These are phyloP conservation scores for Aspergillus intermedius DNA, from an alignment of 2,329 filamentous ascomycete species.

Conservation along the genomic window DNA sequence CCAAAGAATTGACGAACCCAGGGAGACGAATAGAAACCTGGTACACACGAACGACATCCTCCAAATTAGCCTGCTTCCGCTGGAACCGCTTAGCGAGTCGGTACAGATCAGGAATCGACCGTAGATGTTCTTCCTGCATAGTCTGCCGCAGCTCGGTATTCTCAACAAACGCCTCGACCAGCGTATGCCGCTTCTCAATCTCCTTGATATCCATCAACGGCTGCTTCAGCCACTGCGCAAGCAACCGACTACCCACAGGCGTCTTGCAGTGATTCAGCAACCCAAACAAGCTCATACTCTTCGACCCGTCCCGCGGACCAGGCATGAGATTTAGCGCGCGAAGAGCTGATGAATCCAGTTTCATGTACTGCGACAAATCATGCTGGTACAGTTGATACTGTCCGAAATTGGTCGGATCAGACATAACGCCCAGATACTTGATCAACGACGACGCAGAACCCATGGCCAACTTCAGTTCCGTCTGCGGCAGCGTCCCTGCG, in stretches of 20 bases:
- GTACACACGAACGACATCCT: conserved; percentile 92
- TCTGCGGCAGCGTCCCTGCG: conserved; percentile 71
- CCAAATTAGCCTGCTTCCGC: conserved; percentile 78
- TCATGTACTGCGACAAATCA: conserved; percentile 96
- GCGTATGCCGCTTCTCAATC: conserved; percentile 83
- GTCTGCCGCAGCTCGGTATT: conserved; percentile 91
- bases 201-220: conserved; percentile 85
- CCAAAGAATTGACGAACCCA: conserved; percentile 80
- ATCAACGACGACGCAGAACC: conserved; percentile 87
- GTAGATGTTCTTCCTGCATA: conserved; percentile 92
- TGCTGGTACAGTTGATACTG: conserved; percentile 97
- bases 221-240: conserved; percentile 97
- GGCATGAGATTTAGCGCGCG: conserved; percentile 97
- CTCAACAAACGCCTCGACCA: conserved; percentile 89
- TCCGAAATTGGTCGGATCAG: conserved; percentile 90
- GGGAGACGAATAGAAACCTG: conserved; percentile 90
- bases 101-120: conserved; percentile 89
- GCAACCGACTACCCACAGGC: conserved; percentile 76
- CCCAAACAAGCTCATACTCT: conserved; percentile 94
- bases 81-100: conserved; percentile 92
- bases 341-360: conserved; percentile 86
- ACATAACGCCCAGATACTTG: conserved; percentile 85
- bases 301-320: conserved; percentile 85
- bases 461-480: conserved; percentile 93
- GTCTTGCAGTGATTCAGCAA: conserved; percentile 97